Evolutionary conservation across 1,284 basidiomycete species (phyloP).

Genomic region (Megacollybia platyphylla): DNA sequence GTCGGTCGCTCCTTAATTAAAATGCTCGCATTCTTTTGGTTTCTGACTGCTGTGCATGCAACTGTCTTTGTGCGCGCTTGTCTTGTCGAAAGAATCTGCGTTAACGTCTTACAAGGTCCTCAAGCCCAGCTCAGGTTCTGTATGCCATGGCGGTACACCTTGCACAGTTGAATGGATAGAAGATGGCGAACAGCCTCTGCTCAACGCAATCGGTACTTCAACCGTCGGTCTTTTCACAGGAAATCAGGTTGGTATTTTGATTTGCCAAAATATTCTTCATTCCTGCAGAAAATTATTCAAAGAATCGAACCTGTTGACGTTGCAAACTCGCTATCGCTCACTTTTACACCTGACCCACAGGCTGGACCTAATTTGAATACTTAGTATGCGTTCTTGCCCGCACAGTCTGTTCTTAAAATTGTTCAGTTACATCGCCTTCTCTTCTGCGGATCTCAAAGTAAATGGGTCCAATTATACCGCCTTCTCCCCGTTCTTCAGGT

Average conservation of each 20-base stretch:
- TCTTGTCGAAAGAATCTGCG: too few species aligned
- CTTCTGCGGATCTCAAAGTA: slow-evolving; percentile 21
- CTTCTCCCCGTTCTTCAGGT: slow-evolving; percentile 49
- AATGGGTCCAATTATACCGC: slow-evolving; percentile 23
- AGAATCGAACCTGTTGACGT: slow-evolving; percentile 36
- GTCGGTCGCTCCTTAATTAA: too few species aligned
- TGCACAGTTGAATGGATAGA: slow-evolving; percentile 51
- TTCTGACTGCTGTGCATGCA: too few species aligned
- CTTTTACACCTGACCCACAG: slow-evolving; percentile 35
- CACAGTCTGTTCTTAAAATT: background rate
- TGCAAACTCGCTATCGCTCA: slow-evolving; percentile 34
- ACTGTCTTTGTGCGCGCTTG: too few species aligned
- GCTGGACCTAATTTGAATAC: slow-evolving; percentile 39
- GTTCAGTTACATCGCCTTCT: slow-evolving; percentile 47
- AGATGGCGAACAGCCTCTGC: slow-evolving; percentile 37
- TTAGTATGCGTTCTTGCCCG: slow-evolving; percentile 28
- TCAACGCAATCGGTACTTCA: slow-evolving; percentile 34
- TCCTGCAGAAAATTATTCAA: slow-evolving; percentile 37
- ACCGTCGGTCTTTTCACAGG: slow-evolving; percentile 43
- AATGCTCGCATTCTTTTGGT: too few species aligned
- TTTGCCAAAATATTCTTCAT: slow-evolving; percentile 2
- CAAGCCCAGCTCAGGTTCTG: slow-evolving; percentile 24
- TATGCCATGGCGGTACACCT: slow-evolving; percentile 35
- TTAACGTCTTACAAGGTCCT: slow-evolving; percentile 6
- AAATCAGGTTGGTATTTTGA: slow-evolving; percentile 23